phyloP scores from a whole-genome alignment of 179 eudicot genomes.

The Vitellaria paradoxa region DNA sequence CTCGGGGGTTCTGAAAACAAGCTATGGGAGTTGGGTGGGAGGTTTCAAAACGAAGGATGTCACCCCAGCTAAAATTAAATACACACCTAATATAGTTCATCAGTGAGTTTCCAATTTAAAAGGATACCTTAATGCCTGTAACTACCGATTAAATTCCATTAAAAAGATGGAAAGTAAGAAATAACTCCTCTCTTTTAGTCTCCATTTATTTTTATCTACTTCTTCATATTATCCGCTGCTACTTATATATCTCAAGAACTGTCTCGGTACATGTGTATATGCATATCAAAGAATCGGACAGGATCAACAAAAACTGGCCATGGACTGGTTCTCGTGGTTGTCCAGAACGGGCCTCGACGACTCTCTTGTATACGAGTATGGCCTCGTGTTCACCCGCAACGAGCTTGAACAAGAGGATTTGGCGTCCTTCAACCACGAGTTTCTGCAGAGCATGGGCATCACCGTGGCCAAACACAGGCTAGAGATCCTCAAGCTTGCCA shows the following conservation, averaged over 20 bases:
- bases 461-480: slow-evolving; percentile 35
- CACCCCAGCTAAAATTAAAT: background rate
- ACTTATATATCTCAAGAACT: background rate
- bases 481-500: slow-evolving; percentile 34
- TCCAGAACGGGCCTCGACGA: slow-evolving; percentile 30
- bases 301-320: background rate
- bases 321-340: slow-evolving; percentile 45
- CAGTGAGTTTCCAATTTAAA: background rate
- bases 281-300: background rate
- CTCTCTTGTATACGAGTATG: slow-evolving; percentile 22
- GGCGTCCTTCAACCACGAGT: slow-evolving; percentile 34
- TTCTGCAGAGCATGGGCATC: slow-evolving; percentile 39
- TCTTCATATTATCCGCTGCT: background rate
- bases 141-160: background rate
- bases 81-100: background rate
- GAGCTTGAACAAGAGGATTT: slow-evolving; percentile 37
- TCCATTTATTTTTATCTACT: background rate
- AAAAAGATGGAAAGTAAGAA: background rate
- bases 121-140: background rate
- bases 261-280: no score
- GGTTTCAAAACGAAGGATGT: background rate
- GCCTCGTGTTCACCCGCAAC: slow-evolving; percentile 20
- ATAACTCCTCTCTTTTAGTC: background rate
- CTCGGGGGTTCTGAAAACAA: background rate
- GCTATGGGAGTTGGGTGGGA: background rate